A percentile compares a stretch with the other conserved stretches of the same genome.
These are phyloP conservation scores for Thalassiosira hispida DNA, from an alignment of 352 stramenopile genomes.

Conservation along the genomic window DNA sequence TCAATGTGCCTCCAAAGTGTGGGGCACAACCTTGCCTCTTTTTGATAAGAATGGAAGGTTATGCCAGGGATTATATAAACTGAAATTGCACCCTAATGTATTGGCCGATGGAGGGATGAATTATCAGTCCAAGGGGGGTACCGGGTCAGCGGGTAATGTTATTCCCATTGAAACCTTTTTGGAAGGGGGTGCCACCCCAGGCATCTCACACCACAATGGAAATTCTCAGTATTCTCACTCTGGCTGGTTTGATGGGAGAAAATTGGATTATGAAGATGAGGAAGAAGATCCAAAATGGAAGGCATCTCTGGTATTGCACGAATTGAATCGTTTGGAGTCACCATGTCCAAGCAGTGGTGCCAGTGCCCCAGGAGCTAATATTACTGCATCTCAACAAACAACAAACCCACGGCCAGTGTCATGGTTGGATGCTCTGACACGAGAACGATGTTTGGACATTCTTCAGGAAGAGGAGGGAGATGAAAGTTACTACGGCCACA, in stretches of 20 bases:
- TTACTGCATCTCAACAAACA: slow-evolving; percentile 4
- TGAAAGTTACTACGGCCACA: slow-evolving; percentile 4
- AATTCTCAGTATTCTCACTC: slow-evolving; percentile 23
- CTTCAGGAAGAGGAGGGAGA: slow-evolving; percentile 42
- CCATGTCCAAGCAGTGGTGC: slow-evolving; percentile 1
- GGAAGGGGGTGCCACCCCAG: slow-evolving; percentile 47
- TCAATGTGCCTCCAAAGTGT: slow-evolving; percentile 36
- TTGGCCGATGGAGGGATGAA: slow-evolving; percentile 45
- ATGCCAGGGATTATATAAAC: slow-evolving; percentile 54
- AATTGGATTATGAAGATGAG: slow-evolving; percentile 28
- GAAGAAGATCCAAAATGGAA: slow-evolving; percentile 76
- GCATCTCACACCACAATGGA: slow-evolving; percentile 5
- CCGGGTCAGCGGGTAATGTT: neutral
- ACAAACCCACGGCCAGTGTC: slow-evolving; percentile 44
- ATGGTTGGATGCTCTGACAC: slow-evolving; percentile 77
- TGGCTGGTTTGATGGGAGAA: slow-evolving; percentile 37
- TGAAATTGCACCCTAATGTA: slow-evolving; percentile 51
- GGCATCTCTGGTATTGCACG: slow-evolving; percentile 70
- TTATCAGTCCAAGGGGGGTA: slow-evolving; percentile 19
- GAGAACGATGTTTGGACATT: slow-evolving; percentile 65
- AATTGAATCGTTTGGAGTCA: slow-evolving; percentile 61
- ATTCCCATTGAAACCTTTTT: slow-evolving; percentile 42
- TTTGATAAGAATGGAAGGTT: slow-evolving; percentile 72
- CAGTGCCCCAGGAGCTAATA: neutral
- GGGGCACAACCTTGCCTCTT: slow-evolving; percentile 61